Evolutionary conservation across 2,329 filamentous ascomycete genomes (phyloP).

Genomic region (Ophiostoma ips): DNA sequence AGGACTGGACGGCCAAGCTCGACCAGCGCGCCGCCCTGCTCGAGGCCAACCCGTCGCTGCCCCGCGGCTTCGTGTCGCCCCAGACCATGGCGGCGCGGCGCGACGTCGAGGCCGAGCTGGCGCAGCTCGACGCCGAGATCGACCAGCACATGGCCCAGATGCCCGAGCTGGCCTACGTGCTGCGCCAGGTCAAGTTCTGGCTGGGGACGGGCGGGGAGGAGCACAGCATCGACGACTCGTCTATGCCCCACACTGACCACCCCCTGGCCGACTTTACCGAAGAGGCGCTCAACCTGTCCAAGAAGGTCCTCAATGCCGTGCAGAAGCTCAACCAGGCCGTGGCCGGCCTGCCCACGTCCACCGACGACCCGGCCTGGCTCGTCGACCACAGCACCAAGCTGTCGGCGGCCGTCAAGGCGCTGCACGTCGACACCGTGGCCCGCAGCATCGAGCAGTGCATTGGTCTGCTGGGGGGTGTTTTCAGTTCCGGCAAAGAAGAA

Average conservation of each 20-base stretch:
- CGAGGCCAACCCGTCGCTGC: conserved; percentile 32
- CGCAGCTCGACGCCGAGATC: conserved; percentile 28
- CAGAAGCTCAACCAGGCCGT: conserved; percentile 53
- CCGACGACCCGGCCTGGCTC: conserved; percentile 51
- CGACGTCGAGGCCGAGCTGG: conserved; percentile 24
- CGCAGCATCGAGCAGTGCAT: conserved; percentile 26
- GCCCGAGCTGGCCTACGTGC: conserved; percentile 48
- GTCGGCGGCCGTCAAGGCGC: conserved; percentile 37
- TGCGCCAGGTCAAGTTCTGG: conserved; percentile 56
- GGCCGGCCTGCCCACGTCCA: conserved; percentile 39
- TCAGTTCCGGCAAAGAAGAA: too few species aligned
- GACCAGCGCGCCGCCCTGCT: not conserved
- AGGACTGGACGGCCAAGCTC: conserved; percentile 29
- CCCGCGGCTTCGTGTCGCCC: conserved; percentile 33
- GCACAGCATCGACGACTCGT: not conserved
- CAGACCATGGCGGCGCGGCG: conserved; percentile 21
- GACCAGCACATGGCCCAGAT: conserved; percentile 28
- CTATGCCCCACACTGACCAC: not conserved
- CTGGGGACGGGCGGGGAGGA: conserved; percentile 18
- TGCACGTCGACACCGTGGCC: conserved; percentile 45
- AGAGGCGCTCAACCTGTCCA: conserved; percentile 49
- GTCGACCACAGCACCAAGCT: conserved; percentile 39
- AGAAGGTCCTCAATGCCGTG: conserved; percentile 65
- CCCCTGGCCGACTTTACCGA: conserved; percentile 35
- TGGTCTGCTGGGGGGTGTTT: too few species aligned